These are phyloP conservation scores for Phytophthora cryptogea DNA, from an alignment of 352 stramenopile species.

Conservation along the genomic window DNA sequence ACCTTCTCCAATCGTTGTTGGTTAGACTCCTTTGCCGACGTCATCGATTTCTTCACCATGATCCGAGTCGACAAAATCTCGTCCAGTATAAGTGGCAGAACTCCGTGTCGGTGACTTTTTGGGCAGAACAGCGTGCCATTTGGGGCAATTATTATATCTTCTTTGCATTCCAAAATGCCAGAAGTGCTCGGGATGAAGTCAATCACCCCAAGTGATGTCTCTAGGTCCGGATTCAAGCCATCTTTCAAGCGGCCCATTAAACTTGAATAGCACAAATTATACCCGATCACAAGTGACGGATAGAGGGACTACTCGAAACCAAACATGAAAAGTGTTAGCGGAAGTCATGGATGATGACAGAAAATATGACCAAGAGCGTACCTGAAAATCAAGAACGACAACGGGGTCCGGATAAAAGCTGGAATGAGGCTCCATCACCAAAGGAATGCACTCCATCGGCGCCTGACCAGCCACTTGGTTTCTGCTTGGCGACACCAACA, in stretches of 20 bases:
- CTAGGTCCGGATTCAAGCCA: constrained; percentile 69
- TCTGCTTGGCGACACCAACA: constrained; percentile 81
- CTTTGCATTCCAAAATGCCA: constrained; percentile 50
- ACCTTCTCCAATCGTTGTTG: constrained; percentile 69
- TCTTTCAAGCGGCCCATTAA: constrained; percentile 92
- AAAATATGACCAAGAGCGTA: constrained; percentile 12
- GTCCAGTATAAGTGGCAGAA: constrained; percentile 96
- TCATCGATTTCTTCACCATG: constrained; percentile 98
- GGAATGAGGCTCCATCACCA: constrained; percentile 96
- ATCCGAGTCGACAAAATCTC: constrained; percentile 96
- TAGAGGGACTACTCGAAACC: constrained; percentile 99
- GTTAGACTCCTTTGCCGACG: constrained; percentile 81
- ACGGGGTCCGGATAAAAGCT: constrained; percentile 97
- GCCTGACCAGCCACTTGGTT: constrained; percentile 89
- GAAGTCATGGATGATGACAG: not conserved
- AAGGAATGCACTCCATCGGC: constrained; percentile 92
- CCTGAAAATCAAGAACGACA: constrained; percentile 98
- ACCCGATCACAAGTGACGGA: constrained; percentile 98
- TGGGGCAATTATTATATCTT: constrained; percentile 77
- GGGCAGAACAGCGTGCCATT: constrained; percentile 97
- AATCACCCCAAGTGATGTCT: constrained; percentile 67
- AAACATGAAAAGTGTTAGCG: not conserved
- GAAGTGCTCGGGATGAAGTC: constrained; percentile 50
- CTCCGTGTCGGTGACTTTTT: constrained; percentile 92
- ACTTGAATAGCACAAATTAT: constrained; percentile 99